Evolutionary conservation across 2,329 filamentous ascomycete species (phyloP).

Genomic region (Aspergillus phoenicis): DNA sequence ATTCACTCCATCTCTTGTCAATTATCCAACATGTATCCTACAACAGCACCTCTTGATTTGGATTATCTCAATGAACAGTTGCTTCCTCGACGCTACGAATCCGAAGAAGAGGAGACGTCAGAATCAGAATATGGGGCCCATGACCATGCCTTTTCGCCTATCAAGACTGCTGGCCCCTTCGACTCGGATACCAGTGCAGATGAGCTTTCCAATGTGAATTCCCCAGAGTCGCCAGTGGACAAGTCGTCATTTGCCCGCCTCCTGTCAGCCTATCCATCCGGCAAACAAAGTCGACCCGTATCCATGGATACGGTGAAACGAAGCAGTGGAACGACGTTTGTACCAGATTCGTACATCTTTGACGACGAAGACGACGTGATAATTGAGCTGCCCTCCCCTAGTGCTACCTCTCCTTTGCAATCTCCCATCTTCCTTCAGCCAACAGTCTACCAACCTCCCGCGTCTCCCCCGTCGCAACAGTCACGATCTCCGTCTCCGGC

Average conservation of each 20-base stretch:
- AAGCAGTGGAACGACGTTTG: conserved; percentile 34
- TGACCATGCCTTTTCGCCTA: conserved; percentile 36
- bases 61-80: conserved; percentile 35
- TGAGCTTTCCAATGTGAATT: conserved; percentile 28
- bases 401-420: conserved; percentile 29
- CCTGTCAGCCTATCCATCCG: conserved; percentile 24
- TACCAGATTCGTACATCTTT: conserved; percentile 34
- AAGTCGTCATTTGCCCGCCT: conserved; percentile 20
- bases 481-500: conserved; percentile 31
- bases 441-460: conserved; percentile 32
- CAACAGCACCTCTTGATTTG: conserved; percentile 30
- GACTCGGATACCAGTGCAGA: conserved; percentile 38
- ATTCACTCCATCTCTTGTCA: neutral
- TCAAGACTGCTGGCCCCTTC: conserved; percentile 26
- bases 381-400: conserved; percentile 36
- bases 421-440: conserved; percentile 35
- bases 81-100: conserved; percentile 40
- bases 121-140: conserved; percentile 39
- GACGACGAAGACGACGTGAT: conserved; percentile 37
- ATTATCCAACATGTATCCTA: conserved; percentile 30
- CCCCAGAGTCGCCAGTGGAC: conserved; percentile 26
- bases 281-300: conserved; percentile 34
- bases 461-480: conserved; percentile 22
- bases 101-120: conserved; percentile 43
- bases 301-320: conserved; percentile 41